Evolutionary conservation across 169 alveolate species (phyloP).

Genomic region (Cryptosporidium ubiquitum): DNA sequence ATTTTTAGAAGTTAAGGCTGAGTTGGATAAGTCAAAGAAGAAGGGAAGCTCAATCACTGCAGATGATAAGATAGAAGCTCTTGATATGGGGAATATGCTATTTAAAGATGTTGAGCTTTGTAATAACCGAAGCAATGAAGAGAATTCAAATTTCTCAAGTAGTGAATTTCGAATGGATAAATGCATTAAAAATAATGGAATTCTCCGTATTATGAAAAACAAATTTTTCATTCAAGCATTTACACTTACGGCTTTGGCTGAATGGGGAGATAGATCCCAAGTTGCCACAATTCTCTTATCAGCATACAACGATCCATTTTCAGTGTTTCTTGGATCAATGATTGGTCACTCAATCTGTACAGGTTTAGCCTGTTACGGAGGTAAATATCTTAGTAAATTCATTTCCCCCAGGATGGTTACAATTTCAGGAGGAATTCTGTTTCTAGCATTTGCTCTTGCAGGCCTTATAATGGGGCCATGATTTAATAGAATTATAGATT

Average conservation of each 20-base stretch:
- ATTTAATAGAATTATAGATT: not conserved
- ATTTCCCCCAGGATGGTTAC: slow-evolving; percentile 77
- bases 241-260: slow-evolving; percentile 77
- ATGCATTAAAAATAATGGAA: slow-evolving; percentile 8
- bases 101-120: slow-evolving; percentile 55
- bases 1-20: slow-evolving; percentile 47
- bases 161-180: not conserved
- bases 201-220: slow-evolving; percentile 1
- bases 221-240: slow-evolving; percentile 68
- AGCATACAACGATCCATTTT: slow-evolving; percentile 76
- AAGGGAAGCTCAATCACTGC: not conserved
- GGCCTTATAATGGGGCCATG: slow-evolving; percentile 19
- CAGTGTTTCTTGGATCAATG: slow-evolving; percentile 77
- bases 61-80: slow-evolving; percentile 14
- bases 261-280: slow-evolving; percentile 82
- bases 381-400: slow-evolving; percentile 71
- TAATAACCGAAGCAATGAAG: not conserved
- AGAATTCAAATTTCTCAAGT: not conserved
- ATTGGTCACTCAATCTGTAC: slow-evolving; percentile 76
- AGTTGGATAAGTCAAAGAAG: slow-evolving; percentile 24
- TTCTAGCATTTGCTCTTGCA: slow-evolving; percentile 71
- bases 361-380: slow-evolving; percentile 77
- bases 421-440: slow-evolving; percentile 78
- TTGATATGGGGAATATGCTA: slow-evolving; percentile 26
- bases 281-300: slow-evolving; percentile 78